These are phyloP conservation scores for Penicillium salamii DNA, from an alignment of 495 filamentous ascomycete species.

Conservation along the genomic window DNA sequence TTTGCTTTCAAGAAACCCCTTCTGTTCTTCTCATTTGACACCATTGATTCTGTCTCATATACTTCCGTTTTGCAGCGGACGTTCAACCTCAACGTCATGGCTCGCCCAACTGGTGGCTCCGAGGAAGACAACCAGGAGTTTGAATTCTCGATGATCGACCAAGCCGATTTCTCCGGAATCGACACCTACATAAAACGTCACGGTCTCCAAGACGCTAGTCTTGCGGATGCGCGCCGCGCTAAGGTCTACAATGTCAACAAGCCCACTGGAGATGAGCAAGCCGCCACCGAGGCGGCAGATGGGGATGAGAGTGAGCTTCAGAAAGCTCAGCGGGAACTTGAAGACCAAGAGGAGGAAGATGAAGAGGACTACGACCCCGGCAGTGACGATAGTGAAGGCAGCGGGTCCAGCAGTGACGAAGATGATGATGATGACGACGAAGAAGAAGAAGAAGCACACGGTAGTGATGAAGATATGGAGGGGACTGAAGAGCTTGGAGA, in stretches of 20 bases:
- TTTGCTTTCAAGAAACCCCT: constrained; percentile 97
- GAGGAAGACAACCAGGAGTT: constrained; percentile 61
- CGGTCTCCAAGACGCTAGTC: constrained; percentile 81
- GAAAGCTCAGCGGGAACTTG: constrained; percentile 67
- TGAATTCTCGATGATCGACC: constrained; percentile 84
- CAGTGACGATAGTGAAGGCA: constrained; percentile 71
- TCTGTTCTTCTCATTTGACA: constrained; percentile 75
- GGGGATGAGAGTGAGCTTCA: constrained; percentile 56
- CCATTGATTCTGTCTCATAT: constrained; percentile 79
- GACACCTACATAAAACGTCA: constrained; percentile 80
- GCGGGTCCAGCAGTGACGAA: constrained; percentile 54
- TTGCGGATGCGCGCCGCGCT: constrained; percentile 84
- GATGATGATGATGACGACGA: constrained; percentile 50
- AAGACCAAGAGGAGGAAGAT: constrained; percentile 70
- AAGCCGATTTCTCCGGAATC: constrained; percentile 79
- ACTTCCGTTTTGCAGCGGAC: constrained; percentile 87
- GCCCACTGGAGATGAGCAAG: constrained; percentile 42
- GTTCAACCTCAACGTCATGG: constrained; percentile 83
- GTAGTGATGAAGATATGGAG: constrained; percentile 51
- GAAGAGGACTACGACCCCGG: constrained; percentile 90
- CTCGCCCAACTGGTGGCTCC: constrained; percentile 36
- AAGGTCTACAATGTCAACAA: constrained; percentile 75
- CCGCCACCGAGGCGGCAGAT: constrained; percentile 30
- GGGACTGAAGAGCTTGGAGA: constrained; percentile 38
- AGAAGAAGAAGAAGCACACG: constrained; percentile 38